Percentiles rank a stretch among this genome's conserved stretches.
phyloP scores from a whole-genome alignment of 208 protist species.

The Wallacemonas sp. region DNA sequence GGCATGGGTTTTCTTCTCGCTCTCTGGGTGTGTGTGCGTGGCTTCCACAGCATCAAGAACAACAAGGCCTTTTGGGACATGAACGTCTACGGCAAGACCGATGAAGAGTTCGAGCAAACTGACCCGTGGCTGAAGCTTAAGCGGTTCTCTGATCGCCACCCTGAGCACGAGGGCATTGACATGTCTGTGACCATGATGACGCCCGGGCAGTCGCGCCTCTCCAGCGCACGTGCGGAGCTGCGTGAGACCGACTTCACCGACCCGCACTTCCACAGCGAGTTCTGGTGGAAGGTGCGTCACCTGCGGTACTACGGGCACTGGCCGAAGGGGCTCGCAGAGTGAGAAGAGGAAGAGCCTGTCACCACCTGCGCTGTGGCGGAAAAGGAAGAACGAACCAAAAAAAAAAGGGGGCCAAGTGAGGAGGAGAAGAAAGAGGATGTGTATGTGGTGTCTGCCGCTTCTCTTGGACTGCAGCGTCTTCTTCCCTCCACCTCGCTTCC shows the following conservation, averaged over 20 bases:
- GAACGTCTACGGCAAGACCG: constrained; percentile 75
- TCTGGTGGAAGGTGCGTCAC: constrained; percentile 90
- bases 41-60: constrained; percentile 87
- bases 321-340: constrained; percentile 83
- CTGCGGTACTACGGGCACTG: constrained; percentile 86
- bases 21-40: constrained; percentile 69
- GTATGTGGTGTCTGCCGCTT: too few species aligned
- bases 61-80: constrained; percentile 88
- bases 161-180: constrained; percentile 79
- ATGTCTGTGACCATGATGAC: constrained; percentile 77
- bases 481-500: too few species aligned
- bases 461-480: too few species aligned
- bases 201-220: constrained; percentile 75
- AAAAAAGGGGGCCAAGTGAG: too few species aligned
- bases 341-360: background rate
- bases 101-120: constrained; percentile 51
- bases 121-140: constrained; percentile 77
- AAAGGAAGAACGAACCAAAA: background rate
- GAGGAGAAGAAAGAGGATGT: background rate
- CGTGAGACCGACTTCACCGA: constrained; percentile 88
- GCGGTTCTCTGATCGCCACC: constrained; percentile 82
- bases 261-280: constrained; percentile 84
- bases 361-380: background rate
- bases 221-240: constrained; percentile 74
- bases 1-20: constrained; percentile 52